Conservation (phyloP, 305 asterid genomes). For the Fraxinus platypoda region DNA sequence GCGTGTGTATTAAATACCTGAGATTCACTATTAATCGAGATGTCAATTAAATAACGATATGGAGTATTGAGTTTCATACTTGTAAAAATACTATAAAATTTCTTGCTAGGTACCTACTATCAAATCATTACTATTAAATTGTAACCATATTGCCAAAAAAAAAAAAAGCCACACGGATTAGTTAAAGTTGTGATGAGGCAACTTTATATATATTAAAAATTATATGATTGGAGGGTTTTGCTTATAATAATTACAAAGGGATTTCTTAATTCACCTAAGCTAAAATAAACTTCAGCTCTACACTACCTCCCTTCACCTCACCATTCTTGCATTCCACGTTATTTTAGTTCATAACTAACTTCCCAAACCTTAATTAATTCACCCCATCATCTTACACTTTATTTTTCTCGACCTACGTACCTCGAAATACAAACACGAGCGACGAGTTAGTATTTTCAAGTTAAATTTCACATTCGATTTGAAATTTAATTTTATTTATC, state of each 20-base stretch:
- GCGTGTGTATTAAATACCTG: not conserved
- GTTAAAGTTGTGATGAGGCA: not conserved
- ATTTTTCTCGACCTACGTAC: not conserved
- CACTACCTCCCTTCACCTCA: conserved; percentile 36
- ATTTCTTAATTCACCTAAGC: conserved; percentile 29
- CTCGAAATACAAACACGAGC: not conserved
- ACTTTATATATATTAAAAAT: not conserved
- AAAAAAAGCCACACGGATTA: not conserved
- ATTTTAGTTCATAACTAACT: conserved; percentile 13
- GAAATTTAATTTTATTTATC: not conserved
- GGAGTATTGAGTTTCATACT: not conserved
- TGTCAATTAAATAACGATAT: not conserved
- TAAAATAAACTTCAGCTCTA: conserved; percentile 28
- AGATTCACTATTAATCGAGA: not conserved
- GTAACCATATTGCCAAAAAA: not conserved
- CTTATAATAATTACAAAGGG: conserved; percentile 21
- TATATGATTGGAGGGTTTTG: not conserved
- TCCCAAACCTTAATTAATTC: not conserved
- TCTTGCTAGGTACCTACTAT: no score
- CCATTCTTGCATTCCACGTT: conserved; percentile 52
- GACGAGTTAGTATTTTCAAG: not conserved
- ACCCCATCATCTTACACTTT: not conserved
- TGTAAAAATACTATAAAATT: no score
- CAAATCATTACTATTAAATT: not conserved
- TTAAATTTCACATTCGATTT: not conserved